Percentiles rank a stretch among this genome's conserved stretches.
phyloP scores from a whole-genome alignment of 352 stramenopile genomes.

The Globisporangium spiculum region DNA sequence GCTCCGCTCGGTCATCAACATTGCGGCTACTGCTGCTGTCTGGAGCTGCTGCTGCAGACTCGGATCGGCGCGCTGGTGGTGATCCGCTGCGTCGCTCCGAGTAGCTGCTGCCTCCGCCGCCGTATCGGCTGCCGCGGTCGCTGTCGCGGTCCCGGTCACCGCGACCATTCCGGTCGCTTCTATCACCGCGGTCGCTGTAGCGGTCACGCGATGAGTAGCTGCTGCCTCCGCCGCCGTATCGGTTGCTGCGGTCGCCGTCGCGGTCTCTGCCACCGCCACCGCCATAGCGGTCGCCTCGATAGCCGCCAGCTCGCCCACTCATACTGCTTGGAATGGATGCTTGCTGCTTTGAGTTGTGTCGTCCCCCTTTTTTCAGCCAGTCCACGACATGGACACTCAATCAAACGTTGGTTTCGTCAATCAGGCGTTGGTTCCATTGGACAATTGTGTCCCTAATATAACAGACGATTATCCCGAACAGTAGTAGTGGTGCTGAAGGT shows the following conservation, averaged over 20 bases:
- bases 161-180: constrained; percentile 16
- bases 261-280: constrained; percentile 20
- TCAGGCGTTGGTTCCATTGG: neutral
- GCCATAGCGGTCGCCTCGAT: constrained; percentile 21
- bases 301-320: constrained; percentile 24
- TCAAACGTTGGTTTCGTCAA: neutral
- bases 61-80: constrained; percentile 2
- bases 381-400: neutral
- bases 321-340: constrained; percentile 8
- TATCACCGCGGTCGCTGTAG: constrained; percentile 6
- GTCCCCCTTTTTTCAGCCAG: neutral
- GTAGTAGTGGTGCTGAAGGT: neutral
- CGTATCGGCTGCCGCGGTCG: constrained; percentile 11
- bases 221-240: constrained; percentile 26
- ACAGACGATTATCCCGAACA: no score
- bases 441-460: neutral
- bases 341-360: neutral
- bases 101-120: constrained; percentile 24
- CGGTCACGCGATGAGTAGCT: constrained; percentile 31
- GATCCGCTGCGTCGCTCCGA: constrained; percentile 16
- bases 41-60: neutral
- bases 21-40: constrained; percentile 10
- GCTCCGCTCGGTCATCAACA: constrained; percentile 4
- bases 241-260: constrained; percentile 13
- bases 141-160: no score